Conservation (phyloP, 495 filamentous ascomycete species). For the Penicillium tannophilum region DNA sequence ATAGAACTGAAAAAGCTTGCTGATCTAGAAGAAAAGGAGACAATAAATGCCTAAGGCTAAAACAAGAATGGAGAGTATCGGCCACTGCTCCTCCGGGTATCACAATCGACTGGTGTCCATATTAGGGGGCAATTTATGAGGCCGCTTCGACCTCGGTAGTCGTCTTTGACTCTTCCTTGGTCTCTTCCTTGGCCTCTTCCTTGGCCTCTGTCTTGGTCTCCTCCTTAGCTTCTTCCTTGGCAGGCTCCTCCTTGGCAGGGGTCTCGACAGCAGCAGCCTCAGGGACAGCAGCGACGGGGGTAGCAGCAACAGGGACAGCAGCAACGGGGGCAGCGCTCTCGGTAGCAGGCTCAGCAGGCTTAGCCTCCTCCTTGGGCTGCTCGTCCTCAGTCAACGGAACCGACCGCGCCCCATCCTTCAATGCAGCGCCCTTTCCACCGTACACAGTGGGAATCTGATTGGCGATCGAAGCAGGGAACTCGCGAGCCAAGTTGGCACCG, state of each 20-base stretch:
- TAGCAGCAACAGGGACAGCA: background rate
- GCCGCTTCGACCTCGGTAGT: slow-evolving; percentile 8
- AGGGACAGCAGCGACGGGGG: background rate
- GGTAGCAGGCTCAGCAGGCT: slow-evolving; percentile 14
- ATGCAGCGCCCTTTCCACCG: slow-evolving; percentile 63
- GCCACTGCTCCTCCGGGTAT: slow-evolving; percentile 33
- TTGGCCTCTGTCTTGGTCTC: slow-evolving; percentile 15
- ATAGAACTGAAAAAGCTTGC: background rate
- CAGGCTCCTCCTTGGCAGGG: slow-evolving; percentile 21
- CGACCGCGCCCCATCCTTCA: slow-evolving; percentile 32
- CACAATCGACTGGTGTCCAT: slow-evolving; percentile 21
- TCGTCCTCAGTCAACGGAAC: slow-evolving; percentile 30
- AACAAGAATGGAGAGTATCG: slow-evolving; percentile 21
- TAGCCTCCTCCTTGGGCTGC: slow-evolving; percentile 15
- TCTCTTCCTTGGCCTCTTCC: slow-evolving; percentile 3
- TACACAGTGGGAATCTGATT: slow-evolving; percentile 66
- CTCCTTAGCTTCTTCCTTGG: slow-evolving; percentile 19
- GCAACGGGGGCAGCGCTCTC: slow-evolving; percentile 2
- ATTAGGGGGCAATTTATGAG: slow-evolving; percentile 27
- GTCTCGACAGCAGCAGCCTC: slow-evolving; percentile 10
- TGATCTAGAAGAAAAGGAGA: background rate
- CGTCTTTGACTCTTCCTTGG: slow-evolving; percentile 16
- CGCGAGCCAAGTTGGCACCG: slow-evolving; percentile 65
- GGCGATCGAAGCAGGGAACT: slow-evolving; percentile 59
- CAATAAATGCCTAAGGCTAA: slow-evolving; percentile 5